Conservation (phyloP, 2,329 filamentous ascomycete genomes). For the Phyllosticta paracitricarpa region DNA sequence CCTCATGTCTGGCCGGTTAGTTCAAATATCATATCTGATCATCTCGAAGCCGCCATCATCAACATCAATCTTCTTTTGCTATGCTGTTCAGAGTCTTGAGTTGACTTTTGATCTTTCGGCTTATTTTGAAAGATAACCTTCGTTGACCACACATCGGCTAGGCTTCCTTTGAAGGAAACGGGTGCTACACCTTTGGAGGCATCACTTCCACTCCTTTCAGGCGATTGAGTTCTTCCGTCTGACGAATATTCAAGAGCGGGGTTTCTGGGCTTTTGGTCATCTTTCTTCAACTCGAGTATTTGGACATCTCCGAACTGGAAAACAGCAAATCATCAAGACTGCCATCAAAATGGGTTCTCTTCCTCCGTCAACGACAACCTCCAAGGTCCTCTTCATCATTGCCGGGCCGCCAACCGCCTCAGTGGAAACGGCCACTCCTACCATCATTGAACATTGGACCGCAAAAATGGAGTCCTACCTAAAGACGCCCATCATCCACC, state of each 20-base stretch:
- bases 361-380: neutral
- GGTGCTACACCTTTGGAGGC: neutral
- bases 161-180: neutral
- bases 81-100: neutral
- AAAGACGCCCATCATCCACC: neutral
- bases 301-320: neutral
- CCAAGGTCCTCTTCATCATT: slow-evolving; percentile 6
- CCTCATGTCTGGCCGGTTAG: neutral
- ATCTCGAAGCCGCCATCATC: neutral
- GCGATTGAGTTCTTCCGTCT: neutral
- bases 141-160: neutral
- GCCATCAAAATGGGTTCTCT: neutral
- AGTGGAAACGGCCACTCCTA: neutral
- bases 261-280: neutral
- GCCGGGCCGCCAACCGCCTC: neutral
- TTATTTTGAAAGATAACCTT: neutral
- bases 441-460: neutral
- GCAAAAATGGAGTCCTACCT: slow-evolving; percentile 7
- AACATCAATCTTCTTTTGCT: neutral
- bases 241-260: neutral
- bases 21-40: neutral
- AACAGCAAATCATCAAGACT: neutral
- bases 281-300: neutral
- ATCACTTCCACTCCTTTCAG: neutral
- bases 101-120: neutral